phyloP scores from a whole-genome alignment of 192 early-diverging fungal species.

The Dissophora ornata region DNA sequence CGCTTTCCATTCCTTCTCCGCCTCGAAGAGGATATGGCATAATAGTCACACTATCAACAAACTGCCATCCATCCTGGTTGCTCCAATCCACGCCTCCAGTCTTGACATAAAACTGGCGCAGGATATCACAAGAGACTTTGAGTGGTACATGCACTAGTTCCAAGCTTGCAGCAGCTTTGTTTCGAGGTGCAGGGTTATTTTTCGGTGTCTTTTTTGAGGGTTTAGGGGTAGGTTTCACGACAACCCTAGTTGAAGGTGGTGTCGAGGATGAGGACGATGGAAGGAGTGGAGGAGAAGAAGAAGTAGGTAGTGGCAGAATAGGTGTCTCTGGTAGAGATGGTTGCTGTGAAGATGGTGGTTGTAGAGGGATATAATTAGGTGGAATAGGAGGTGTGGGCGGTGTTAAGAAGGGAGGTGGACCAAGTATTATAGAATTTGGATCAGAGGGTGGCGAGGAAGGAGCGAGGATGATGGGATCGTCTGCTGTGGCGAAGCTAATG shows the following conservation, averaged over 20 bases:
- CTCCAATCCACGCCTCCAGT: constrained; percentile 29
- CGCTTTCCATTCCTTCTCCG: too few relatives aligned
- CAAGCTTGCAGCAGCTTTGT: constrained; percentile 12
- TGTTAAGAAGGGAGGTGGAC: background rate
- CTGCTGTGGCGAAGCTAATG: background rate
- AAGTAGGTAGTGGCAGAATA: too few relatives aligned
- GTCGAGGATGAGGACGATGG: background rate
- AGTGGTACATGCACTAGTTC: constrained; percentile 22
- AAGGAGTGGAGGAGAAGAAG: background rate
- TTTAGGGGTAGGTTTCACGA: too few relatives aligned
- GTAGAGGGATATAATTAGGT: too few relatives aligned
- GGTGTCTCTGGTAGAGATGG: background rate
- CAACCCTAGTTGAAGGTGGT: too few relatives aligned
- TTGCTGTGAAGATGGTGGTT: background rate
- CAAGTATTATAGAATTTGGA: background rate
- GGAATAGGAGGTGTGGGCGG: constrained; percentile 1
- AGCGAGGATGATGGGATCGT: background rate
- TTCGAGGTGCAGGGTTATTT: background rate
- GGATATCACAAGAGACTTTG: constrained; percentile 34
- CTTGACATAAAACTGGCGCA: constrained; percentile 29
- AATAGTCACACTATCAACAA: constrained; percentile 25
- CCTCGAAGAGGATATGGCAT: too few relatives aligned
- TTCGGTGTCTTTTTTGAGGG: too few relatives aligned
- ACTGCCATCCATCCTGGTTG: constrained; percentile 50
- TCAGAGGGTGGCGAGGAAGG: constrained; percentile 2